Base-by-base conservation (phyloP, 768 basidiomycete species). In the Sutorius australiensis region DNA sequence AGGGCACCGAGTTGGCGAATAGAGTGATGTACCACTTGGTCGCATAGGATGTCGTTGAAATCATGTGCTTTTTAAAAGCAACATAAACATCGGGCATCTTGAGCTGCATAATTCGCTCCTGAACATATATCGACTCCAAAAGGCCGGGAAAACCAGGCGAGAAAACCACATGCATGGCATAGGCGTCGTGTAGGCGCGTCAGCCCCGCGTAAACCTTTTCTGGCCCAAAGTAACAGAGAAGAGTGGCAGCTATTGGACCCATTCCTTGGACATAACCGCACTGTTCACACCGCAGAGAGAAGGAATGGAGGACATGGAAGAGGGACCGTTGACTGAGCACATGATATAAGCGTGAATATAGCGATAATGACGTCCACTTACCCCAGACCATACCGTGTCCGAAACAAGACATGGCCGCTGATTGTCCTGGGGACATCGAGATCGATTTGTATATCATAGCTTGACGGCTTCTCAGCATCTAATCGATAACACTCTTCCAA, bases 21-120 rank as follows among this genome's bases (percentile, higher is more conserved):
- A 98, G 76, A 3, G 97, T 98, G 70, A 99, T 98, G 67, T 98
- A 99, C 97, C 97, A 98, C 71, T 98, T 98, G 2, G 95, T 98
- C 27, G 94, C 94, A 72, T 95, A 99, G 17, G 92, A 84, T 28
- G 94, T 95, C 12, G 92, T 94, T 8, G 89, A 89, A 53, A 99
- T 88, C 80, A 82, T 87, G 61, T 98, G 87, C 61, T 82, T 86
- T 73, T 84, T 82, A 73, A 98, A 94, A 17, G 90, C 85, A 17
- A 75, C 77, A 62, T 89, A 95, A 27, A 98, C 92, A 27, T 81
- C 85, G 0, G 97, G 97, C 86, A 98, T 87, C 76, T 89, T 81
- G 55, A 78, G 76, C 68, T 95, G 83, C 68, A 84, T 90, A 40
- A 97, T 79, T 41, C 88, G 82, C 66, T 99, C 95, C 66, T 98